Conservation (phyloP, 129 eudicot genomes). For the carrot (Daucus carota) region DNA sequence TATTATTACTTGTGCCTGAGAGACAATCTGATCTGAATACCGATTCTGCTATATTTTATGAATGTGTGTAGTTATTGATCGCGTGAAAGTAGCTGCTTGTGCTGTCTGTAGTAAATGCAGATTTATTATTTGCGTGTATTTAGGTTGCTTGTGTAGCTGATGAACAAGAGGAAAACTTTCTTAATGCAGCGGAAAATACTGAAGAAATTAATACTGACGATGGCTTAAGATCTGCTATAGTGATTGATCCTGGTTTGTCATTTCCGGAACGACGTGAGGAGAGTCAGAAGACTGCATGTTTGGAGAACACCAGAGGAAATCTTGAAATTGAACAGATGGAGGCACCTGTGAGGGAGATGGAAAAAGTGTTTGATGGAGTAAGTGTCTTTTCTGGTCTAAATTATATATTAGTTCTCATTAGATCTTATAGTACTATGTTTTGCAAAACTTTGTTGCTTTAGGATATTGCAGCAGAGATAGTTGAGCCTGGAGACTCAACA, state of each 20-base stretch:
- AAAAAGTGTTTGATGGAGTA: background rate
- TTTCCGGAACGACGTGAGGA: background rate
- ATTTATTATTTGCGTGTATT: background rate
- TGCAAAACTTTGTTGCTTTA: background rate
- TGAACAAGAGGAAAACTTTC: background rate
- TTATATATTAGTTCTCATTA: background rate
- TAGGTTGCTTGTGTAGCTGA: background rate
- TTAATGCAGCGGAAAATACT: background rate
- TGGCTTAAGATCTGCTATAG: background rate
- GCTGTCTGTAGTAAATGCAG: background rate
- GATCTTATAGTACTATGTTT: background rate
- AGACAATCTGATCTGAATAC: background rate
- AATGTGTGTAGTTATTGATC: background rate
- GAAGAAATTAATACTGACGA: background rate
- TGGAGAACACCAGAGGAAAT: background rate
- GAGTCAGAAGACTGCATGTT: background rate
- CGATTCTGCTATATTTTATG: background rate
- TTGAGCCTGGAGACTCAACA: slow-evolving; percentile 6
- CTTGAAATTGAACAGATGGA: background rate
- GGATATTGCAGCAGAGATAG: background rate
- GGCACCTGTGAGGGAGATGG: background rate
- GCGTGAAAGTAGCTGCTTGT: background rate
- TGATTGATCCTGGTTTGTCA: background rate
- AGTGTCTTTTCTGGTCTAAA: background rate
- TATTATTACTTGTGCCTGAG: background rate